Evolutionary conservation across 2,329 filamentous ascomycete species (phyloP).

Genomic region (Talaromyces sp.): DNA sequence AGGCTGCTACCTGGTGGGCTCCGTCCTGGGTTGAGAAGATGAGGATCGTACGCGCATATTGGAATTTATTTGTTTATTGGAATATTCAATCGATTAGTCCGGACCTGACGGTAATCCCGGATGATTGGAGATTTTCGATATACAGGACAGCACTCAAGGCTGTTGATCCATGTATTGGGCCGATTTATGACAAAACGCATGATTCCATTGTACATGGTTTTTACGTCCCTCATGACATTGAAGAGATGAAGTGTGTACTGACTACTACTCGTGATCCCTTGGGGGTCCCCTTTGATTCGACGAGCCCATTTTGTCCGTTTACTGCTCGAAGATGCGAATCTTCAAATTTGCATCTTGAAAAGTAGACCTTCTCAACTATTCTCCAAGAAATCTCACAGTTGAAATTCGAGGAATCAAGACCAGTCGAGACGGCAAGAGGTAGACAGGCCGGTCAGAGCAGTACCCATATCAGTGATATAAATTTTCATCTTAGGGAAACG

Average conservation of each 20-base stretch:
- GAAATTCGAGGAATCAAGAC: not conserved
- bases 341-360: not conserved
- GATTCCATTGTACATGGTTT: not conserved
- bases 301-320: not conserved
- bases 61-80: slow-evolving; percentile 14
- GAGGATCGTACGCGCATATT: slow-evolving; percentile 11
- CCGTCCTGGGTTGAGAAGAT: slow-evolving; percentile 4
- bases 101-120: not conserved
- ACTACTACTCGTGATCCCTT: slow-evolving; percentile 8
- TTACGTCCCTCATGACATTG: not conserved
- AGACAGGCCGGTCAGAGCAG: not conserved
- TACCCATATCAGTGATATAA: not conserved
- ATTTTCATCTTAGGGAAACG: not conserved
- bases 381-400: slow-evolving; percentile 9
- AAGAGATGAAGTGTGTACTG: slow-evolving; percentile 18
- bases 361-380: slow-evolving; percentile 5
- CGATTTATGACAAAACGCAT: not conserved
- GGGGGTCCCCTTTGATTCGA: not conserved
- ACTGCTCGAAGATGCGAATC: not conserved
- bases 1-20: slow-evolving; percentile 9
- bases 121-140: not conserved
- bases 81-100: slow-evolving; percentile 4
- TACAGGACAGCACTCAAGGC: not conserved
- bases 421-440: not conserved
- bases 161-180: not conserved